Evolutionary conservation across 2,329 filamentous ascomycete species (phyloP).

Genomic region (Coleophoma cylindrospora): DNA sequence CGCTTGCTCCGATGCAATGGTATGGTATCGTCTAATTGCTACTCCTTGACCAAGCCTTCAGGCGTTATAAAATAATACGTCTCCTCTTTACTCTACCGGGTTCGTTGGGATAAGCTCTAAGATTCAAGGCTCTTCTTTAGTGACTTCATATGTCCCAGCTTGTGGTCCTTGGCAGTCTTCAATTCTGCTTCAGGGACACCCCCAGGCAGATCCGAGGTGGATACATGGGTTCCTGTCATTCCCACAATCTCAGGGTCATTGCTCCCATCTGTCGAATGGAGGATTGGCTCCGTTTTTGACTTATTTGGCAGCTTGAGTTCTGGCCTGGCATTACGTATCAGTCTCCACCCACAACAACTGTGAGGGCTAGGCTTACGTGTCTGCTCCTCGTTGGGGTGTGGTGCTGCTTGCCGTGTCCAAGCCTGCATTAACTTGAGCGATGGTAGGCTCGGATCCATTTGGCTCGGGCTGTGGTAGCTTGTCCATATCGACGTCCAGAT

Average conservation of each 20-base stretch:
- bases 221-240: slow-evolving; percentile 24
- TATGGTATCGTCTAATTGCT: background rate
- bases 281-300: background rate
- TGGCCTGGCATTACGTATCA: background rate
- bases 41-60: no score
- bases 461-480: slow-evolving; percentile 14
- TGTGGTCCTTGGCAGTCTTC: slow-evolving; percentile 14
- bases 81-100: background rate
- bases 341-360: background rate
- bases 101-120: background rate
- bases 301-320: background rate
- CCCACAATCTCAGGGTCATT: background rate
- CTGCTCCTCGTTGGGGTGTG: slow-evolving; percentile 13
- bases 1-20: background rate
- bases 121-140: slow-evolving; percentile 14
- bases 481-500: slow-evolving; percentile 16
- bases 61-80: background rate
- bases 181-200: slow-evolving; percentile 32
- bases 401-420: slow-evolving; percentile 23
- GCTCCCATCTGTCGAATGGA: no score
- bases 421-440: slow-evolving; percentile 16
- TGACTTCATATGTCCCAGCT: slow-evolving; percentile 17
- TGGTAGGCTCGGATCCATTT: slow-evolving; percentile 12
- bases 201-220: slow-evolving; percentile 34
- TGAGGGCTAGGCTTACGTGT: slow-evolving; percentile 9